Evolutionary conservation across 2,329 filamentous ascomycete genomes (phyloP), one percentile per base, ranked within the genome.

Genomic region (Huntiella moniliformis): DNA sequence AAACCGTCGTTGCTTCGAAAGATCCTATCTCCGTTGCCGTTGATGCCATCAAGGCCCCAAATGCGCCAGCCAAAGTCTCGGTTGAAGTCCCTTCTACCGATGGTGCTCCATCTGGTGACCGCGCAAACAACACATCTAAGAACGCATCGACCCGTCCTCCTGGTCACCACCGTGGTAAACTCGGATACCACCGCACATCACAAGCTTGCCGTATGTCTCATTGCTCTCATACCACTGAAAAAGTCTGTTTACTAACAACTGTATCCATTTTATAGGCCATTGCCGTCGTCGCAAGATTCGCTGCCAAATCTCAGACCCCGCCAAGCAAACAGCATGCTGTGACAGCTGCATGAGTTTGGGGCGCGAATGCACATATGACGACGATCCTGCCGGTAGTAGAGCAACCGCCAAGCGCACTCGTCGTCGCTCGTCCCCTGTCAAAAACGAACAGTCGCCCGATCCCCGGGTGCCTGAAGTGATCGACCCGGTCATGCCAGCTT

Each of bases 141-240:
- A 8, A 8, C 7, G 22, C 22, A 28, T 28, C 22, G 2, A 28
- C 22, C 10, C 22, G 22, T 8, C 22, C 22, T 28, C 6, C 17
- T 8, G n/a, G 1, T 10, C 39, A 18, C 7, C 12, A 12, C 11
- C 39, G 87, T 57, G 95, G 94, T 61, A 95, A 93, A 63, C 70
- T 96, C 51, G 88, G 88, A 35, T 96, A 96, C 59, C 88, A 95
- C 65, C 77, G 88, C 57, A 94, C 86, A 33, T 92, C 87, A 38
- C 84, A 95, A 55, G 91, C 88, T 54, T 96, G 88, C 67, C 82
- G 88, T 96, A 73, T 74, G 87, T 77, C 34, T 13, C 17, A n/a
- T 7, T 15, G 15, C 33, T 38, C 10, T 17, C 3, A 15, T 33
- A n/a, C 35, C 41, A 36, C 45, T 44, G 40, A 7, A 10, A 28